Conservation (phyloP, 345 rosid genomes). For the Pseudoturritis turrita region DNA sequence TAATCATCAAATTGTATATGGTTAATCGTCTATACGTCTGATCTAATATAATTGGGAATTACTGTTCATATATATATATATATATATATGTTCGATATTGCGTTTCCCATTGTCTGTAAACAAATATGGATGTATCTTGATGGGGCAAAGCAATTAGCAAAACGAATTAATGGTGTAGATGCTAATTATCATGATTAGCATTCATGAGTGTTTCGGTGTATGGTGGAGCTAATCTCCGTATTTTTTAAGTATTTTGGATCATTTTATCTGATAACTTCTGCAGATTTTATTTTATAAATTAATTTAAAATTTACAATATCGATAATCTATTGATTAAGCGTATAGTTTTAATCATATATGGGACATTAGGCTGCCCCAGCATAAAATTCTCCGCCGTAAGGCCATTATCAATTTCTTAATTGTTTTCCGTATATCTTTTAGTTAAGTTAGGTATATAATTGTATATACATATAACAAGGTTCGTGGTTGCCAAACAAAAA, state of each 20-base stretch:
- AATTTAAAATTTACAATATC: neutral
- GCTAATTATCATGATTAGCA: conserved; percentile 29
- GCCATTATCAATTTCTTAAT: conserved; percentile 23
- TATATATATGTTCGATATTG: conserved; percentile 1
- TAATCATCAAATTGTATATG: neutral
- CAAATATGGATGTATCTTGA: conserved; percentile 20
- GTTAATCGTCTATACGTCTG: neutral
- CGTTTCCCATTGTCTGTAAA: conserved; percentile 21
- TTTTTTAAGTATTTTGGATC: conserved; percentile 8
- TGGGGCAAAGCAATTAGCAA: conserved; percentile 20
- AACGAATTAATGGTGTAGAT: conserved; percentile 16
- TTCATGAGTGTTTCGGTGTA: conserved; percentile 24
- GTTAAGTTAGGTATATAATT: conserved; percentile 23
- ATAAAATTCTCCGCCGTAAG: conserved; percentile 26
- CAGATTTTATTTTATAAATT: conserved; percentile 6
- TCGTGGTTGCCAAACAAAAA: too few species aligned
- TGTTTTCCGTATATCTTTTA: neutral
- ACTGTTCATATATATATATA: neutral
- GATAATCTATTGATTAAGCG: neutral
- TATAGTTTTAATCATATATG: neutral
- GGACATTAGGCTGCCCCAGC: conserved; percentile 18
- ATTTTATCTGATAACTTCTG: neutral
- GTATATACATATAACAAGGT: neutral
- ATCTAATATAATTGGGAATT: neutral
- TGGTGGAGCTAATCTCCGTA: conserved; percentile 22